Evolutionary conservation across 202 grass and related monocot genomes (phyloP), one percentile per base, ranked within the genome.

Genomic region (Alloteropsis angusta): DNA sequence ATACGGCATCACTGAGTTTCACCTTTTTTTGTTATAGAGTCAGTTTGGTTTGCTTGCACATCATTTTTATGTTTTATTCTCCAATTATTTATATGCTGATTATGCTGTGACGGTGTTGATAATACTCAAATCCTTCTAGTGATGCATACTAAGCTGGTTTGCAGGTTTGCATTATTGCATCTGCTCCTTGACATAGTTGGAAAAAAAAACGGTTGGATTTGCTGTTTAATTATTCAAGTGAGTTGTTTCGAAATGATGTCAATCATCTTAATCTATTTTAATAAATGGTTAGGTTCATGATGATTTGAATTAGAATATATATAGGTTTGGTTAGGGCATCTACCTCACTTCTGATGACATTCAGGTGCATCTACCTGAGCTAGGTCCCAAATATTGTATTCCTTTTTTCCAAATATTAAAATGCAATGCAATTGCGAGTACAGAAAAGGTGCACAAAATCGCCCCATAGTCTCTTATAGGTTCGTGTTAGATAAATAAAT

Each of bases 321-420:
- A 22, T 66, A 3, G 64, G 45, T 82, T 81, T 42, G 66, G 67
- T 75, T 89, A 83, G 83, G 69, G 38, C 62, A 64, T 65, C 68
- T 80, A 70, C 68, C 45, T 62, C 52, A 47, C 36, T 47, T 26
- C 43, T 61, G 21, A 58, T 63, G 59, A 49, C 48, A 65, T 76
- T 65, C 46, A 57, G 47, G 64, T 81, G 21, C 41, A 44, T 57
- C 56, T 71, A 72, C 63, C 70, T 72, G 76, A 59, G 22, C 37
- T 49, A 63, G 14, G 36, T 42, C 38, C 52, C 0, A 54, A 56
- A 7, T 16, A 45, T 75, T 38, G 12, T 22, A 8, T 21, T 16
- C 7, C 7, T 81, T 12, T 12, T 71, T 9, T 7, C 0, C 0
- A 15, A 21, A 62, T 54, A 38, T 28, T 38, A 5, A 5, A 7